Evolutionary conservation across 2,329 filamentous ascomycete genomes (phyloP), one percentile per base, ranked within the genome.

Genomic region (Colletotrichum sp.): DNA sequence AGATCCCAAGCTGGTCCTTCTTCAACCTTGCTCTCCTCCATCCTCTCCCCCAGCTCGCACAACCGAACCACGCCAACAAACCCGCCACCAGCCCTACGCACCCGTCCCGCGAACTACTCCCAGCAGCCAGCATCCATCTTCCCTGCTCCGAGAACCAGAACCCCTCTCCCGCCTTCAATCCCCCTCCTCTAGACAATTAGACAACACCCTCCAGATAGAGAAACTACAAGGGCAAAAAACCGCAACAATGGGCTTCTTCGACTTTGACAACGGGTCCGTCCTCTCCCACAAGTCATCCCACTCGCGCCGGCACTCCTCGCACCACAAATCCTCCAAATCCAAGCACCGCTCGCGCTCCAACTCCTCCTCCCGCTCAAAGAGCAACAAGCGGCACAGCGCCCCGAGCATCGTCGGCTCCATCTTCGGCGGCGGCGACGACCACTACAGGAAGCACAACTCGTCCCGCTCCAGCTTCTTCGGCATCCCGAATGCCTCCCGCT

Each of bases 401-500:
- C 82, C 84, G 70, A 82, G 85, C 78, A 84, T 85, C 22, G 84
- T 85, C 6, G 85, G 85, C 7, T 88, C 87, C 63, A 81, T 89
- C 78, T 89, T 90, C 79, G 86, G 85, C 75, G 78, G 79, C 64
- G 84, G 82, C 55, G 81, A 78, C 64, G 84, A 83, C 55, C 81
- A 78, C 59, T 80, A 85, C 66, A 79, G 82, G 78, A 84, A 84
- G 80, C 81, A 86, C 81, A 87, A 85, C 79, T 80, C 84, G 59
- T 86, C 85, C n/a, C 81, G 84, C 30, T 82, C 84, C 36, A 88
- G 86, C 68, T 87, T 91, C 80, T 90, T 89, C 77, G 84, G 87
- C 59, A 80, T 88, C 61, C 86, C 86, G 71, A 87, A 87, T 76
- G 80, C 80, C 73, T 87, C 84, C 77, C 84, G 86, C 59, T 85